phyloP scores from a whole-genome alignment of 768 basidiomycete genomes.

The Xanthoconium purpureum region DNA sequence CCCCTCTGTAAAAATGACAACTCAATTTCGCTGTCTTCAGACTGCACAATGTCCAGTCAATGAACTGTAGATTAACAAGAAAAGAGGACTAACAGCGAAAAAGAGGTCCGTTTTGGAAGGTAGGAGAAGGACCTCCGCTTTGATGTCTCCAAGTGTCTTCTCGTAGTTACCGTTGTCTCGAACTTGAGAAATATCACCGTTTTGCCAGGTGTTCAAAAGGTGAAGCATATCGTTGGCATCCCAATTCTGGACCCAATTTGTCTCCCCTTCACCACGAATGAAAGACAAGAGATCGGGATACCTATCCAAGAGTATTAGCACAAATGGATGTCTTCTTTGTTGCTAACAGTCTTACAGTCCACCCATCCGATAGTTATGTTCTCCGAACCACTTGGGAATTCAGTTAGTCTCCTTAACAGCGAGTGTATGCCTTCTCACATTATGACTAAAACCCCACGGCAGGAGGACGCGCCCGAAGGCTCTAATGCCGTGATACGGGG shows the following conservation, averaged over 20 bases:
- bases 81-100: constrained; percentile 40
- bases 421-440: constrained; percentile 58
- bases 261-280: constrained; percentile 48
- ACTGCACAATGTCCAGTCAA: constrained; percentile 30
- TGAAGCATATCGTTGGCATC: constrained; percentile 54
- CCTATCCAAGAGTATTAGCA: constrained; percentile 23
- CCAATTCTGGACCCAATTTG: constrained; percentile 38
- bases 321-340: too few relatives aligned
- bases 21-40: constrained; percentile 52
- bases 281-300: constrained; percentile 48
- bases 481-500: constrained; percentile 47
- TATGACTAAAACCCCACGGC: constrained; percentile 54
- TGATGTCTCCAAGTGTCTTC: constrained; percentile 40
- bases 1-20: constrained; percentile 39
- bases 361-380: constrained; percentile 40
- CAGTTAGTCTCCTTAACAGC: constrained; percentile 59
- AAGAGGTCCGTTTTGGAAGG: constrained; percentile 57
- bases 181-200: constrained; percentile 46
- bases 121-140: constrained; percentile 53
- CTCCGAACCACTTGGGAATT: constrained; percentile 47
- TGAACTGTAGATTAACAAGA: neutral
- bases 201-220: constrained; percentile 49
- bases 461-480: constrained; percentile 51
- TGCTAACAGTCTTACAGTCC: constrained; percentile 33
- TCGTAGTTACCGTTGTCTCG: constrained; percentile 42